Base-by-base conservation (phyloP, 140 eudicot genomes). In the Senecio squalidus region DNA sequence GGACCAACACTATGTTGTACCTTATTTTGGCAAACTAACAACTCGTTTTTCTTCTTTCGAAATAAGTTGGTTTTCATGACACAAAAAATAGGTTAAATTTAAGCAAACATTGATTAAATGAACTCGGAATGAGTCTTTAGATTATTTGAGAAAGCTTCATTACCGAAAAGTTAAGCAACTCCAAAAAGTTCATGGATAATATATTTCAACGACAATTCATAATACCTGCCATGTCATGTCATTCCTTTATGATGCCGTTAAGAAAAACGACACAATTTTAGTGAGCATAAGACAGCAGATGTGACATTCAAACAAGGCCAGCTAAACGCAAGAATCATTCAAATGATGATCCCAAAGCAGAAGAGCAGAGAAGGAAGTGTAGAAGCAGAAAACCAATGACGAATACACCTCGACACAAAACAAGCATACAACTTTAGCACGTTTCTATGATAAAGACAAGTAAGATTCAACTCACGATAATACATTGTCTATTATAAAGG, bases 321-420 rank as follows among this genome's bases (percentile, higher is more conserved):
- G 79, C 81, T 75, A 75, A 83, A 88, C 82, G 78, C 95, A 80
- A 84, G 83, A 82, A 73, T 84, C 79, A 70, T 71, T 77, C 78
- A 72, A 76, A 85, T 77, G 92, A 80, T 71, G 83, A 82, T 72
- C 83, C 90, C 95, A 72, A 69, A 63, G 76, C 75, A 82, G n/a
- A n/a, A n/a, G 74, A 71, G 61, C 60, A 49, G 78, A 66, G 18
- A 38, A 68, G 48, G 65, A 70, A 64, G 80, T 72, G 88, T 69
- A 73, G 89, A 73, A 62, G 87, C 90, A 85, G 78, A 81, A 78
- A 81, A 81, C 86, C 89, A 85, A 78, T 70, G 86, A 80, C 74
- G 76, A 90, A 80, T 17, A 54, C 41, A 8, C 98, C 98, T 90
- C 98, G 72, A 89, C 89, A 89, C 80, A 90, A 80, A 84, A 79